Conservation (phyloP, 306 rosid species). For the Begonia loranthoides region DNA sequence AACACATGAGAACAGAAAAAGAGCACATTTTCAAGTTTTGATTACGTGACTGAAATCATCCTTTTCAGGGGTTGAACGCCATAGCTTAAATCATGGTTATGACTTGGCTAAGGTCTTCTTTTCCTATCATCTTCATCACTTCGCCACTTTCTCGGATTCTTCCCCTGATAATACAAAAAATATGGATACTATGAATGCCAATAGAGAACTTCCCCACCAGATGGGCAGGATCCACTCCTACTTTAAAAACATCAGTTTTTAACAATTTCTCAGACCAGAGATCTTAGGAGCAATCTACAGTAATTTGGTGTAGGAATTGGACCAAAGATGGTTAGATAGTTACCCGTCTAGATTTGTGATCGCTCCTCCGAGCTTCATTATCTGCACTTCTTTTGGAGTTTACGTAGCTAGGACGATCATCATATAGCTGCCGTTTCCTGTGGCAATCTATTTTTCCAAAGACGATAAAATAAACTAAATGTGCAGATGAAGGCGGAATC, state of each 20-base stretch:
- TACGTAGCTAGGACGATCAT: conserved; percentile 56
- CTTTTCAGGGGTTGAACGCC: no score
- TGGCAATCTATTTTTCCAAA: conserved; percentile 35
- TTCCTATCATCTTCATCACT: conserved; percentile 84
- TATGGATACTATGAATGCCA: no score
- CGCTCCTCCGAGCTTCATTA: conserved; percentile 58
- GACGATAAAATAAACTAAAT: conserved; percentile 1
- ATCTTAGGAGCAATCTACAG: no score
- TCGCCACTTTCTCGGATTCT: conserved; percentile 96
- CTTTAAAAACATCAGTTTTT: no score
- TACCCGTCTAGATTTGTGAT: conserved; percentile 83
- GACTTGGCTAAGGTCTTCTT: conserved; percentile 21
- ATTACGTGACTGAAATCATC: no score
- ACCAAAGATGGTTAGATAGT: no score
- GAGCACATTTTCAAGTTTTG: no score
- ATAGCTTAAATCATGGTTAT: no score
- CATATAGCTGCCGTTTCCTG: conserved; percentile 71
- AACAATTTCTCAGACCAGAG: no score
- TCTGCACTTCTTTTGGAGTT: conserved; percentile 56
- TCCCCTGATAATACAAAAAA: conserved; percentile 37
- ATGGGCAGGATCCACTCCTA: background rate
- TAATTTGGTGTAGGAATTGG: no score
- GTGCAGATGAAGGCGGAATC: background rate
- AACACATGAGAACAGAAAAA: no score
- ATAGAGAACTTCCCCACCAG: background rate